Evolutionary conservation across 192 early-diverging fungal genomes (phyloP).

Genomic region (Funneliformis geosporum): DNA sequence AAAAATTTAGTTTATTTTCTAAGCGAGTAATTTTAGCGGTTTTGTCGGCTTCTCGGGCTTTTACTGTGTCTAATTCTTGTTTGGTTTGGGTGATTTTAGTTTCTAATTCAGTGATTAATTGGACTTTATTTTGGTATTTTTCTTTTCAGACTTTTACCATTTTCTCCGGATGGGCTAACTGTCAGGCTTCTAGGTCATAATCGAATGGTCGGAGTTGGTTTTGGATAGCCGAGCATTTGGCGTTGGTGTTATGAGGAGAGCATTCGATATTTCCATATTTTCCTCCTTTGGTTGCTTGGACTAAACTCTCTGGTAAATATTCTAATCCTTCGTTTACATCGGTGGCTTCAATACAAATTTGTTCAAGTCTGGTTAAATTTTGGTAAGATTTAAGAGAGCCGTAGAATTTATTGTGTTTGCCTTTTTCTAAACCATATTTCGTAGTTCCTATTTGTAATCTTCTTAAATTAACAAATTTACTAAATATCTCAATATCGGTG

Average conservation of each 20-base stretch:
- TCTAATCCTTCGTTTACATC: not conserved
- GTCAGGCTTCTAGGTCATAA: conserved; percentile 28
- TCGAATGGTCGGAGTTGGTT: conserved; percentile 18
- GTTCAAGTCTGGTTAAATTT: conserved; percentile 13
- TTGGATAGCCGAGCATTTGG: conserved; percentile 17
- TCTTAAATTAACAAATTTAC: not conserved
- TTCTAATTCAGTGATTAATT: not conserved
- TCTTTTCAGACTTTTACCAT: not conserved
- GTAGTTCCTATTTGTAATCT: not conserved
- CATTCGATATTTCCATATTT: not conserved
- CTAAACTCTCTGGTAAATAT: conserved; percentile 19
- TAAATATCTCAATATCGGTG: conserved; percentile 14
- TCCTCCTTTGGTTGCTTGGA: not conserved
- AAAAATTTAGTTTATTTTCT: not conserved
- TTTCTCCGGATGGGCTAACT: conserved; percentile 2
- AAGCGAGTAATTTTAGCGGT: not conserved
- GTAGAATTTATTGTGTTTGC: conserved; percentile 17
- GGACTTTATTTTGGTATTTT: too few species aligned
- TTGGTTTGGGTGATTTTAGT: not conserved
- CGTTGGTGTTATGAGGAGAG: not conserved
- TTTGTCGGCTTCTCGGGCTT: not conserved
- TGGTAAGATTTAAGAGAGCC: conserved; percentile 16
- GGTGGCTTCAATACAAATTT: conserved; percentile 21
- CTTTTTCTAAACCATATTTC: not conserved
- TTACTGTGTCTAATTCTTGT: not conserved